phyloP scores from a whole-genome alignment of 176 grass and related monocot genomes.

The Pontederia crassipes region DNA sequence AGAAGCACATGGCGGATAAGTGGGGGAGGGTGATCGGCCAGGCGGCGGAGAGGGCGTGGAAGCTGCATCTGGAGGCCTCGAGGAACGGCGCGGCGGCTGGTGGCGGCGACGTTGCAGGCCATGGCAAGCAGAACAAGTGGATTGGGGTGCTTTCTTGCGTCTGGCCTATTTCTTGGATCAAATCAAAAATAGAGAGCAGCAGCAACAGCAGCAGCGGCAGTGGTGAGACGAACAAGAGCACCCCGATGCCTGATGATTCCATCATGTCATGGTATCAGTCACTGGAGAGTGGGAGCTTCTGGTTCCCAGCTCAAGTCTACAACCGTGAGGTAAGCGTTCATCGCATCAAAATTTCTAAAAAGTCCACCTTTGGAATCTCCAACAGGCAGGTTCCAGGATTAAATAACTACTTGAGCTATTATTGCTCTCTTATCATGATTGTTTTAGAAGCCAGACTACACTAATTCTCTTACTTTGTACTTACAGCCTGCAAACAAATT shows the following conservation, averaged over 20 bases:
- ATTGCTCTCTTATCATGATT: too few relatives aligned
- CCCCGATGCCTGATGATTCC: constrained; percentile 48
- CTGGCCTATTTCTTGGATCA: constrained; percentile 78
- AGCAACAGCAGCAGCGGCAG: not conserved
- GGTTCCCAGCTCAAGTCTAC: constrained; percentile 92
- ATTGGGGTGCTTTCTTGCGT: constrained; percentile 59
- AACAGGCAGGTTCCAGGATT: too few relatives aligned
- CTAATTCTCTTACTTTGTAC: too few relatives aligned
- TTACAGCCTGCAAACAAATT: too few relatives aligned
- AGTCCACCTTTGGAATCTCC: too few relatives aligned
- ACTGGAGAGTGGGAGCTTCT: constrained; percentile 74
- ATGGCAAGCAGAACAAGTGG: constrained; percentile 54
- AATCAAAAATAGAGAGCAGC: constrained; percentile 19
- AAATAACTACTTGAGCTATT: too few relatives aligned
- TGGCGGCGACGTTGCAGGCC: constrained; percentile 14
- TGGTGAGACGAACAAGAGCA: constrained; percentile 9
- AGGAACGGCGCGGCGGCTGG: constrained; percentile 3
- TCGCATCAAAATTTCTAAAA: too few relatives aligned
- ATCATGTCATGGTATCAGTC: constrained; percentile 85
- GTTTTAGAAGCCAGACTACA: too few relatives aligned
- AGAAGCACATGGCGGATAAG: constrained; percentile 68
- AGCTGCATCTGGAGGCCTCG: constrained; percentile 33
- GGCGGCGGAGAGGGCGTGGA: constrained; percentile 47
- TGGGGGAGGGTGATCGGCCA: constrained; percentile 62
- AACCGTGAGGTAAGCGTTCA: constrained; percentile 65